A percentile compares a stretch with the other conserved stretches of the same genome.
phyloP scores from a whole-genome alignment of 179 eudicot genomes.

The Beta corolliflora region DNA sequence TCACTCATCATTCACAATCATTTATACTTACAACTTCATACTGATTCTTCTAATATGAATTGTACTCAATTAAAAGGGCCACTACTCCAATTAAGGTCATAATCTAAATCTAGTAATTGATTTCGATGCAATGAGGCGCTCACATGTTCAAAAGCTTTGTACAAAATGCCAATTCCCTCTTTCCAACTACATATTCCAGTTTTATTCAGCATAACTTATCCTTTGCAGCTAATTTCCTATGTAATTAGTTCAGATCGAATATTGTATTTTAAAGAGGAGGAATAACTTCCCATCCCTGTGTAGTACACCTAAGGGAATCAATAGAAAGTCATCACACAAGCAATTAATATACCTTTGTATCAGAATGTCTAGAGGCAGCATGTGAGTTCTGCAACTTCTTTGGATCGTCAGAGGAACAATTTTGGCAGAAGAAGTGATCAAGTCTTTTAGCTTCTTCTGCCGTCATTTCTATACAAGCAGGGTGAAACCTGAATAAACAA shows the following conservation, averaged over 20 bases:
- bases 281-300: not conserved
- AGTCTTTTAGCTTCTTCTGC: constrained; percentile 75
- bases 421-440: constrained; percentile 75
- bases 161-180: not conserved
- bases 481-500: constrained; percentile 70
- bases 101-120: not conserved
- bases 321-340: not conserved
- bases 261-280: not conserved
- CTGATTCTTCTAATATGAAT: not conserved
- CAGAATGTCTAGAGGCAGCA: constrained; percentile 55
- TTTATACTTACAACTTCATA: not conserved
- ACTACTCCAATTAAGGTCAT: not conserved
- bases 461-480: constrained; percentile 77
- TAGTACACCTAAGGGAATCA: not conserved
- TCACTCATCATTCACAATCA: not conserved
- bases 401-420: constrained; percentile 63
- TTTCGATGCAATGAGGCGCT: not conserved
- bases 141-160: not conserved
- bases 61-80: not conserved
- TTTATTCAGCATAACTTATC: not conserved
- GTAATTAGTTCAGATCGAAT: not conserved
- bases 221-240: not conserved
- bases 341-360: constrained; percentile 54
- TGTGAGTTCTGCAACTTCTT: constrained; percentile 64
- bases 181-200: not conserved